Conservation (phyloP, 2,329 filamentous ascomycete species). For the Metarhizium humberi region DNA sequence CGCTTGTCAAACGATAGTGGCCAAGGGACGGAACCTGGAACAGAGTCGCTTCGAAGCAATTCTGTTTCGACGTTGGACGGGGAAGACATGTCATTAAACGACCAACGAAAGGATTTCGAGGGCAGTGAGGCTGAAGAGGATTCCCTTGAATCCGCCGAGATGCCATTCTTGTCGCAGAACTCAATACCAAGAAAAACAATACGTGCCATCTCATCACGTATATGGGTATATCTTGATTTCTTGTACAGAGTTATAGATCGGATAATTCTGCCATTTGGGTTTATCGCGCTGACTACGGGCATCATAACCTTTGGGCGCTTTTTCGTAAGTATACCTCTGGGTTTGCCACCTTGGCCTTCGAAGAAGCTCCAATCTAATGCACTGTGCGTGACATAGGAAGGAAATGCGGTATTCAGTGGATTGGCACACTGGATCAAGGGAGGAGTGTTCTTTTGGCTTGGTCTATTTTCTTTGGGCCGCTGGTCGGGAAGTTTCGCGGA, state of each 20-base stretch:
- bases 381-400: slow-evolving; percentile 43
- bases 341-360: background rate
- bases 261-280: slow-evolving; percentile 68
- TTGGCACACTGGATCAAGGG: slow-evolving; percentile 93
- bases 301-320: slow-evolving; percentile 72
- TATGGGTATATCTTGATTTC: slow-evolving; percentile 48
- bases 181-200: slow-evolving; percentile 46
- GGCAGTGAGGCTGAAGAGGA: slow-evolving; percentile 36
- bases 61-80: slow-evolving; percentile 50
- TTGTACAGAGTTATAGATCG: slow-evolving; percentile 65
- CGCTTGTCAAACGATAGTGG: slow-evolving; percentile 64
- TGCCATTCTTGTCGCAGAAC: slow-evolving; percentile 30
- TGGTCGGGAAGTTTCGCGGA: slow-evolving; percentile 89
- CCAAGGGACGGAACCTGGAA: slow-evolving; percentile 63
- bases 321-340: slow-evolving; percentile 51
- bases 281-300: slow-evolving; percentile 62
- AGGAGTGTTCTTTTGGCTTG: slow-evolving; percentile 90
- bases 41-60: slow-evolving; percentile 55
- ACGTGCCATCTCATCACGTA: slow-evolving; percentile 43
- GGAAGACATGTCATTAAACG: slow-evolving; percentile 26
- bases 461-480: slow-evolving; percentile 74
- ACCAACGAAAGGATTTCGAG: slow-evolving; percentile 37
- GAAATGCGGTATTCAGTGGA: slow-evolving; percentile 64
- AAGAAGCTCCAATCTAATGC: background rate
- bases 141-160: slow-evolving; percentile 16